Evolutionary conservation across 148 eudicot species (phyloP).

Genomic region (Rhododendron griersonianum): DNA sequence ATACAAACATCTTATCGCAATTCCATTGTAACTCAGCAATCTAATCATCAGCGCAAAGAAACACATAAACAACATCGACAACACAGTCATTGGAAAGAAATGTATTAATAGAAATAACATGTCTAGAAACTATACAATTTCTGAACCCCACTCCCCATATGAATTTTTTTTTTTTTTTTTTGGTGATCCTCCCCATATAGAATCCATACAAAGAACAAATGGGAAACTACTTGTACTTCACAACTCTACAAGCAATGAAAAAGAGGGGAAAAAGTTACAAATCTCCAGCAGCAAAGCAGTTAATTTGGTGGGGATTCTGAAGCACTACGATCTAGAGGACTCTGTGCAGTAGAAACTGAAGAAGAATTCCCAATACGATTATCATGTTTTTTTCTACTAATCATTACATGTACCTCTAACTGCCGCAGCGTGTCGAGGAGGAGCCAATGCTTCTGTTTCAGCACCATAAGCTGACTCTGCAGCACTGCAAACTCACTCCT

Average conservation of each 20-base stretch:
- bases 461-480: slow-evolving; percentile 65
- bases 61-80: not conserved
- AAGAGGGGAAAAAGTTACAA: not conserved
- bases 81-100: not conserved
- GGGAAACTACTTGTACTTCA: not conserved
- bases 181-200: not conserved
- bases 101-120: not conserved
- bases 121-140: not conserved
- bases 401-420: slow-evolving; percentile 68
- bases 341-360: slow-evolving; percentile 29
- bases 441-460: slow-evolving; percentile 76
- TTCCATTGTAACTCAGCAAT: not conserved
- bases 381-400: slow-evolving; percentile 21
- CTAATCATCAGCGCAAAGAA: not conserved
- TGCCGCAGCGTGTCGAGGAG: slow-evolving; percentile 65
- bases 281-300: not conserved
- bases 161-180: not conserved
- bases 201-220: not conserved
- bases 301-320: slow-evolving; percentile 7
- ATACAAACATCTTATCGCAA: not conserved
- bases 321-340: slow-evolving; percentile 6
- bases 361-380: slow-evolving; percentile 31
- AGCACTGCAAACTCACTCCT: slow-evolving; percentile 54
- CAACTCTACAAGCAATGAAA: not conserved
- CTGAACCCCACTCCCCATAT: not conserved